Base-by-base conservation (phyloP, 2,329 filamentous ascomycete genomes). In the Thermomyces lanuginosus region DNA sequence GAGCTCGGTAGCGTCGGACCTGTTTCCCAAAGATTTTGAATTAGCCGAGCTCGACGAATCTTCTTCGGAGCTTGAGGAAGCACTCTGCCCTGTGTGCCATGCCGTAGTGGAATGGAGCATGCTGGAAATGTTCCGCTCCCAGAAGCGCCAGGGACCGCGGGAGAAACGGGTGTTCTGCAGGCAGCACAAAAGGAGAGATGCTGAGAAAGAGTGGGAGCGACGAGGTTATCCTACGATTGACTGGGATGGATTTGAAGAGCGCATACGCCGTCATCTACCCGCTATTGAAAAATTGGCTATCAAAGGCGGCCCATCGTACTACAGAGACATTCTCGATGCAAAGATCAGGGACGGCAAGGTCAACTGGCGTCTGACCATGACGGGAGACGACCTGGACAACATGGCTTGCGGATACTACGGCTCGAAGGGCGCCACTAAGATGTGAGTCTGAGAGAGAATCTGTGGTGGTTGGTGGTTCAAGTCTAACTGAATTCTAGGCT, bases 321-420 rank as follows among this genome's bases (percentile, higher is more conserved):
- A 71, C 41, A 61, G 72, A 8, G 55, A 64, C 6, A 41, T 61
- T 1, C 57, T 81, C 13, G 62, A 61, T 4, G 55, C 62, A 3
- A 64, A 57, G 8, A 57, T 78, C 22, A 61, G 63, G 29, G 50
- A 57, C 2, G 74, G 73, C 8, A 61, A 65, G 42, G 67, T 66
- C 16, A 63, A 66, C 14, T 55, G 78, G 30, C 57, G 69, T 27
- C 64, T 69, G 32, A 70, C 62, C 16, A 42, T 55, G 11, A 48
- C 45, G 31, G 50, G 40, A n/a, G 48, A 45, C 29, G 46, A 44
- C 4, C 55, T 69, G 15, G 60, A 64, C 25, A 64, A 60, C 29
- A 60, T 76, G 16, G 72, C 67, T 3, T 77, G 78, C 6, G 83
- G 83, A 0, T 92, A 92, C 51, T 92, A 92, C 51, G 83, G 83